A percentile compares a stretch with the other conserved stretches of the same genome.
These are phyloP conservation scores for Boletus pseudopeckii DNA, from an alignment of 768 basidiomycete species.

Conservation along the genomic window DNA sequence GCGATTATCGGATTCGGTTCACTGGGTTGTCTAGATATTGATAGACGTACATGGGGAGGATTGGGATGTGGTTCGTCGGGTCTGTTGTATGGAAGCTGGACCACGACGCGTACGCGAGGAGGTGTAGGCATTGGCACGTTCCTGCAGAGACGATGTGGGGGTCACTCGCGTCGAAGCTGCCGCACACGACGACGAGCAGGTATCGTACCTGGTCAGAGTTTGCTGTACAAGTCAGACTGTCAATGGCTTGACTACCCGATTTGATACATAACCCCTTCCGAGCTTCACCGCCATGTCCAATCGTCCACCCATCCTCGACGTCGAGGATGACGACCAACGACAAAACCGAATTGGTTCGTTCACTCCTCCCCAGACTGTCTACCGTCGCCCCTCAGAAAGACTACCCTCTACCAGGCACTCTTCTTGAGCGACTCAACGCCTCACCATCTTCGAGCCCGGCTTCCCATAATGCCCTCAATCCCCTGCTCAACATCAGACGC, in stretches of 20 bases:
- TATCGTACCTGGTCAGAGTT: background rate
- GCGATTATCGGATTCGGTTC: slow-evolving; percentile 10
- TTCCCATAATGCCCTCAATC: slow-evolving; percentile 5
- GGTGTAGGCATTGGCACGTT: slow-evolving; percentile 20
- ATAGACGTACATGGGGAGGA: slow-evolving; percentile 59
- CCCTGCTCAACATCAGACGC: slow-evolving; percentile 36
- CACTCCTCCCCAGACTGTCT: background rate
- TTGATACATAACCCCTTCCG: background rate
- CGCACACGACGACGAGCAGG: background rate
- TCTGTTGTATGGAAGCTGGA: slow-evolving; percentile 75
- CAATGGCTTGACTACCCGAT: slow-evolving; percentile 8
- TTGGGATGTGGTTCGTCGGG: slow-evolving; percentile 66
- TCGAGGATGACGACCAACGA: slow-evolving; percentile 47
- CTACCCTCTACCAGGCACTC: slow-evolving; percentile 30
- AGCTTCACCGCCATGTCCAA: slow-evolving; percentile 10
- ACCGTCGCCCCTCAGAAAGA: background rate
- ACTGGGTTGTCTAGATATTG: background rate
- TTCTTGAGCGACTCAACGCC: slow-evolving; percentile 40
- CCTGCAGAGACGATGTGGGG: background rate
- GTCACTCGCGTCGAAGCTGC: background rate
- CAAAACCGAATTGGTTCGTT: slow-evolving; percentile 40
- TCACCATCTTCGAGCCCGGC: slow-evolving; percentile 15
- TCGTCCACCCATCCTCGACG: slow-evolving; percentile 34
- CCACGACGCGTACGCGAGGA: slow-evolving; percentile 62
- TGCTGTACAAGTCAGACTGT: background rate